phyloP scores from a whole-genome alignment of 805 yeast genomes.

The Wickerhamomyces rabaulensis region DNA sequence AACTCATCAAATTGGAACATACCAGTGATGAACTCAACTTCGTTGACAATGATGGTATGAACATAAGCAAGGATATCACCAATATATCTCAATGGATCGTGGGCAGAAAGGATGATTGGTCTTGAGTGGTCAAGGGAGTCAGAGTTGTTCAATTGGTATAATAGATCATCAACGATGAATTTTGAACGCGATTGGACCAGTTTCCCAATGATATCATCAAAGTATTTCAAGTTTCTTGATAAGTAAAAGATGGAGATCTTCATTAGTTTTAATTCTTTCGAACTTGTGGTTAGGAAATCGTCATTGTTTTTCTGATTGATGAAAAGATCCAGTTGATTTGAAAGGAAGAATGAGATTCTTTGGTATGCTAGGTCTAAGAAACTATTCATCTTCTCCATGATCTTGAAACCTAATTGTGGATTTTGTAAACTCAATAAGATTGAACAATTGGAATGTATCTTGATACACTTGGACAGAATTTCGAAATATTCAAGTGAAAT shows the following conservation, averaged over 20 bases:
- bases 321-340: conserved; percentile 24
- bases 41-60: conserved; percentile 83
- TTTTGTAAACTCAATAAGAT: conserved; percentile 66
- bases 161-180: conserved; percentile 59
- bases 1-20: conserved; percentile 41
- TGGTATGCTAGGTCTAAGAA: conserved; percentile 49
- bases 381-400: conserved; percentile 53
- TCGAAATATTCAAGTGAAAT: conserved; percentile 51
- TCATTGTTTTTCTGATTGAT: conserved; percentile 14
- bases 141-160: conserved; percentile 41
- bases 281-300: conserved; percentile 3
- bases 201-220: conserved; percentile 54
- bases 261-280: conserved; percentile 20
- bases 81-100: conserved; percentile 75
- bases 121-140: conserved; percentile 24
- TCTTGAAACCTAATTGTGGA: conserved; percentile 56
- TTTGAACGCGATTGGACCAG: conserved; percentile 70
- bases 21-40: conserved; percentile 66
- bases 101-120: conserved; percentile 61
- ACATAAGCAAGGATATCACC: conserved; percentile 88
- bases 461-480: conserved; percentile 55
- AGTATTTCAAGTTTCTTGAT: conserved; percentile 40
- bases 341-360: conserved; percentile 42
- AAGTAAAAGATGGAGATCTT: conserved; percentile 30
- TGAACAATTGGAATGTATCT: conserved; percentile 62